These are phyloP conservation scores for Fusarium transvaalense DNA, from an alignment of 2,329 filamentous ascomycete genomes.

Conservation along the genomic window DNA sequence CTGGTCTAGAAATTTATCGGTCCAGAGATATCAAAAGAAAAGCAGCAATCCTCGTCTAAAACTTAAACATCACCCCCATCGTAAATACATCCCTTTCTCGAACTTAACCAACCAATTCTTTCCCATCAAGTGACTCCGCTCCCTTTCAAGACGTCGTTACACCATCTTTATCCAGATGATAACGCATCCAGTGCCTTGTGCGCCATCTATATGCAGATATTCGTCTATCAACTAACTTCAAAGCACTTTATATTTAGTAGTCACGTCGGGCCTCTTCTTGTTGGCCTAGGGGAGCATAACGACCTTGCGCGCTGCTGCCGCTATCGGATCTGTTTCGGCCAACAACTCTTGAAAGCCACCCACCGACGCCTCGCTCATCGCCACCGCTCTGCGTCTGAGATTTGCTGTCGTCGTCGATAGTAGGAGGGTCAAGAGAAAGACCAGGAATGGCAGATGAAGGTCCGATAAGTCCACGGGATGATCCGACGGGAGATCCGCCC, in stretches of 20 bases:
- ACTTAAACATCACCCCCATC: slow-evolving; percentile 25
- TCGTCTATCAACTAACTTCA: slow-evolving; percentile 45
- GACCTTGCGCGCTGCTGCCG: slow-evolving; percentile 56
- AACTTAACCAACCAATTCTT: slow-evolving; percentile 6
- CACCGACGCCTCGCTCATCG: slow-evolving; percentile 60
- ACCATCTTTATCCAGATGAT: slow-evolving; percentile 33
- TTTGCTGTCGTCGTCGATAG: slow-evolving; percentile 65
- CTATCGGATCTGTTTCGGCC: slow-evolving; percentile 56
- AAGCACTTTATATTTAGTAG: slow-evolving; percentile 42
- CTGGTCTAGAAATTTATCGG: slow-evolving; percentile 39
- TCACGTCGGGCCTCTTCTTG: slow-evolving; percentile 54
- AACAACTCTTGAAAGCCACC: slow-evolving; percentile 62
- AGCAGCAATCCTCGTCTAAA: slow-evolving; percentile 22
- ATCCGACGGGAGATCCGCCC: slow-evolving; percentile 78
- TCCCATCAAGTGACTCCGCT: slow-evolving; percentile 28
- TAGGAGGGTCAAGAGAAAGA: slow-evolving; percentile 83
- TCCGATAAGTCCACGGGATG: slow-evolving; percentile 72
- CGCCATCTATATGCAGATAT: slow-evolving; percentile 58
- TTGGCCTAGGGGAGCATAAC: slow-evolving; percentile 59
- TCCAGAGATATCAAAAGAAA: slow-evolving; percentile 29
- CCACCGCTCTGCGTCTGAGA: slow-evolving; percentile 54
- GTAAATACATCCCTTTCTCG: slow-evolving; percentile 21
- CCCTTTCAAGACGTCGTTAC: slow-evolving; percentile 19
- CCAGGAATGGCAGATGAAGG: slow-evolving; percentile 80
- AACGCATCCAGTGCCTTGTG: slow-evolving; percentile 35